Evolutionary conservation across 1,139 yeast genomes (phyloP).

Genomic region (Geotrichum fermentans): DNA sequence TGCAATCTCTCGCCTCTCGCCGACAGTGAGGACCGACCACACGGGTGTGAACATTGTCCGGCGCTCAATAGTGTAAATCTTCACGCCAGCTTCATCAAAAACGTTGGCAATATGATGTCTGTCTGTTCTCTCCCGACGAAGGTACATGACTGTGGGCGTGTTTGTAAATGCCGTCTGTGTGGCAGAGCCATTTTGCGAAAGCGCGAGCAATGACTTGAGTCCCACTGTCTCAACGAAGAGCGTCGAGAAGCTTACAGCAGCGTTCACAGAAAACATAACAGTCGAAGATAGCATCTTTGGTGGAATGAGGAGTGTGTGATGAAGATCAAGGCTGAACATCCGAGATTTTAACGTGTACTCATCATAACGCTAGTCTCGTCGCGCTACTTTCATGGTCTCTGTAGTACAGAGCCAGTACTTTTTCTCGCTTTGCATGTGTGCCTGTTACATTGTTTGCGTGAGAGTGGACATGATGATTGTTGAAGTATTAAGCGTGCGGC

Average conservation of each 20-base stretch:
- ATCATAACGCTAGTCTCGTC: no score
- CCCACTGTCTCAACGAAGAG: conserved; percentile 19
- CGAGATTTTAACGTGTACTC: no score
- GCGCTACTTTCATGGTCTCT: no score
- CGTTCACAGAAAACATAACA: conserved; percentile 19
- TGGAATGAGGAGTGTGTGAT: no score
- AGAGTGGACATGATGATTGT: no score
- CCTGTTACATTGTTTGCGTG: no score
- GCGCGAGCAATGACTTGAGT: conserved; percentile 10
- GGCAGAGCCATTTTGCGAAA: conserved; percentile 18
- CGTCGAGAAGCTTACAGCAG: conserved; percentile 18
- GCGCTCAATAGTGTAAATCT: conserved; percentile 50
- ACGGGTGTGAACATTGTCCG: conserved; percentile 47
- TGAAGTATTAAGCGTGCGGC: no score
- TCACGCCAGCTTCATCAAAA: conserved; percentile 45
- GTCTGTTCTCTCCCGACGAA: conserved; percentile 49
- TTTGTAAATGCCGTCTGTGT: conserved; percentile 34
- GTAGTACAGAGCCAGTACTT: no score
- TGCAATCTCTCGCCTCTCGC: conserved; percentile 48
- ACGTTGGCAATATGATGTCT: conserved; percentile 47
- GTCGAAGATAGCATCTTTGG: conserved; percentile 19
- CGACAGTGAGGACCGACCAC: conserved; percentile 49
- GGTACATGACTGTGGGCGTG: conserved; percentile 42
- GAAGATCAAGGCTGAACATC: no score
- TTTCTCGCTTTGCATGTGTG: no score